Evolutionary conservation across 1,284 basidiomycete genomes (phyloP).

Genomic region (Amylostereum chailletii): DNA sequence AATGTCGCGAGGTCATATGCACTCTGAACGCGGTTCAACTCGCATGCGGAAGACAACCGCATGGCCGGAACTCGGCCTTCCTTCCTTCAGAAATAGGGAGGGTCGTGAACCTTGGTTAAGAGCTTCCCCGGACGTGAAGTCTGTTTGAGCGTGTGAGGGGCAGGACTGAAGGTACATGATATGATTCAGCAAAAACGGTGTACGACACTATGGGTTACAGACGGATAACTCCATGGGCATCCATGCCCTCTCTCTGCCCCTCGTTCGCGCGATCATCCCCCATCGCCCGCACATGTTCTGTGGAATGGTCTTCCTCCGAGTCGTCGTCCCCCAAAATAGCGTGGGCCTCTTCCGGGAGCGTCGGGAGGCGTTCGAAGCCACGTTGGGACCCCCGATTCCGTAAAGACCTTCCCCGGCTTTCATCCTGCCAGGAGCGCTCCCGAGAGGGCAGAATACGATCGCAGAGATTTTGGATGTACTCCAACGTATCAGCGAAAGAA

Average conservation of each 20-base stretch:
- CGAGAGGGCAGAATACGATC: conserved; percentile 14
- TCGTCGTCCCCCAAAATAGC: conserved; percentile 23
- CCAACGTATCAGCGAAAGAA: conserved; percentile 21
- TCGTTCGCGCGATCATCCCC: conserved; percentile 6
- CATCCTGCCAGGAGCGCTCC: conserved; percentile 2
- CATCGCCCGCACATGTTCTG: conserved; percentile 11
- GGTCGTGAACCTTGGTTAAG: too few relatives aligned
- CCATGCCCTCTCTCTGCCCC: conserved; percentile 16
- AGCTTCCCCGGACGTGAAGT: too few relatives aligned
- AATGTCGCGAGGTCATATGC: too few relatives aligned
- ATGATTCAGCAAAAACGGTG: conserved; percentile 14
- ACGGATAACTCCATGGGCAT: conserved; percentile 23
- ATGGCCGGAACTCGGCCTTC: too few relatives aligned
- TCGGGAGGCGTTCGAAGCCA: conserved; percentile 21
- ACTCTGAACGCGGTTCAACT: too few relatives aligned
- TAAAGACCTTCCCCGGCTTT: conserved; percentile 9
- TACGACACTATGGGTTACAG: conserved; percentile 17
- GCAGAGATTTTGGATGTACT: conserved; percentile 17
- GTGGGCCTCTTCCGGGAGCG: conserved; percentile 22
- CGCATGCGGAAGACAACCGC: too few relatives aligned
- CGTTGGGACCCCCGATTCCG: conserved; percentile 13
- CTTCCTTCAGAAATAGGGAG: too few relatives aligned
- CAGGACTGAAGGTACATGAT: too few relatives aligned
- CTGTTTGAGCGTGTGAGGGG: too few relatives aligned
- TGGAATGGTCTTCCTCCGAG: conserved; percentile 21